A percentile compares a stretch with the other conserved stretches of the same genome.
These are phyloP conservation scores for Saccharomycopsis malanga DNA, from an alignment of 805 yeast genomes.

Conservation along the genomic window DNA sequence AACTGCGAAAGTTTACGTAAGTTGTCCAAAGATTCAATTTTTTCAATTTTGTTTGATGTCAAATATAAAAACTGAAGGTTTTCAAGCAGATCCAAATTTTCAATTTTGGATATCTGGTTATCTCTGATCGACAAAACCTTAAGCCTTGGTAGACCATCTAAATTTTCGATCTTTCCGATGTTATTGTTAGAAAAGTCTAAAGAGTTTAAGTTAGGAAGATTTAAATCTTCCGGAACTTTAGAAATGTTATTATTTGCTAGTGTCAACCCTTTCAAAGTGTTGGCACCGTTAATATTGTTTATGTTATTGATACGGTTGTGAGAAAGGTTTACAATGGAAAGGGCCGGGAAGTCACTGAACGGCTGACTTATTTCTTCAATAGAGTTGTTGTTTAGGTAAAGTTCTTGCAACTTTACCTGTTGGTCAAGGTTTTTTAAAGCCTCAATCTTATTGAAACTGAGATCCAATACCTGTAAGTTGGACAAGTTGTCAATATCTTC, in stretches of 20 bases:
- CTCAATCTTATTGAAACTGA: slow-evolving; percentile 4
- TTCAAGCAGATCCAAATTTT: slow-evolving; percentile 7
- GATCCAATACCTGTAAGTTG: slow-evolving; percentile 10
- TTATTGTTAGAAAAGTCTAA: slow-evolving; percentile 9
- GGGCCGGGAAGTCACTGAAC: background rate
- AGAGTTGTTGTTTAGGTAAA: slow-evolving; percentile 5
- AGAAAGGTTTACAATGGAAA: background rate
- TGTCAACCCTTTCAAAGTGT: background rate
- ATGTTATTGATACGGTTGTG: background rate
- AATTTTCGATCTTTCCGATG: slow-evolving; percentile 11
- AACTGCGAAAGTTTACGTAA: slow-evolving; percentile 44
- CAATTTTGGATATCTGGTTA: slow-evolving; percentile 10
- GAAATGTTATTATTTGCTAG: slow-evolving; percentile 4
- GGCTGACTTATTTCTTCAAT: background rate
- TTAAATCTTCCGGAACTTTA: background rate
- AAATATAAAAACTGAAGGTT: slow-evolving; percentile 3
- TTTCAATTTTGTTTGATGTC: slow-evolving; percentile 7
- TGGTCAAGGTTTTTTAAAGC: background rate
- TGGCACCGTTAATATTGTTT: background rate
- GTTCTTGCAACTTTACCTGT: background rate
- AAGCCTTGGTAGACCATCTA: slow-evolving; percentile 3
- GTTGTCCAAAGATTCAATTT: slow-evolving; percentile 29
- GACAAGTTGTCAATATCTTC: background rate
- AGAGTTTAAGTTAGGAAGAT: background rate
- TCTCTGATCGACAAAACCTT: slow-evolving; percentile 2